Base-by-base conservation (phyloP, 148 eudicot genomes). In the Vaccinium myrtillus region DNA sequence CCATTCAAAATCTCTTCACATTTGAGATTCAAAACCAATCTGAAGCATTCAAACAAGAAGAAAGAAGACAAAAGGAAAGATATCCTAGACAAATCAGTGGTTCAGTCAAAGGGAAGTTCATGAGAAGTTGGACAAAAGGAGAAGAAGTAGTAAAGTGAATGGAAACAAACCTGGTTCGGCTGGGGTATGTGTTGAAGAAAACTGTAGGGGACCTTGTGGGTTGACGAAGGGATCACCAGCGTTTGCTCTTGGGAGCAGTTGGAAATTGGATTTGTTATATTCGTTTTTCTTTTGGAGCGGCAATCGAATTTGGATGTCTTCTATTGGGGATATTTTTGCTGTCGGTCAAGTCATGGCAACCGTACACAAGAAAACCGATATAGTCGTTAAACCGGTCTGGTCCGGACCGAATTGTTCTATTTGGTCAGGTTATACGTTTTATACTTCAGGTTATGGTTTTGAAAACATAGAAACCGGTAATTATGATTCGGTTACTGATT, bases 141-240 rank as follows among this genome's bases (percentile, higher is more conserved):
- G 30, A 59, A 39, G 14, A 18, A 14, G n/a, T 21, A 13, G 19
- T 5, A 1, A 27, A 32, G 5, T 71, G 3, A 80, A 36, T 7
- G 25, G 51, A 11, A 39, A 16, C 54, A 43, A 81, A 81, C 83
- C 83, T 81, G 83, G 55, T 43, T 48, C 46, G 19, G 74, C n/a
- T n/a, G 43, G 83, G 43, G 39, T 53, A 50, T 12, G 30, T 39
- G 36, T 39, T 13, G 80, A 25, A 49, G 18, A 25, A 77, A 11
- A 51, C n/a, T 5, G 11, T 18, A 1, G 36, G 36, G 80, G 21
- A 51, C 39, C 0, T 6, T 25, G 0, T 14, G 5, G 5, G 59
- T 53, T 5, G 36, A 51, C 43, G 39, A 78, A 78, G 46, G 71
- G 11, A 23, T 13, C 4, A 23, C 30, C 25, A 9, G 53, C 11